Conservation (phyloP, 805 yeast species). For the Candida manassasensis region DNA sequence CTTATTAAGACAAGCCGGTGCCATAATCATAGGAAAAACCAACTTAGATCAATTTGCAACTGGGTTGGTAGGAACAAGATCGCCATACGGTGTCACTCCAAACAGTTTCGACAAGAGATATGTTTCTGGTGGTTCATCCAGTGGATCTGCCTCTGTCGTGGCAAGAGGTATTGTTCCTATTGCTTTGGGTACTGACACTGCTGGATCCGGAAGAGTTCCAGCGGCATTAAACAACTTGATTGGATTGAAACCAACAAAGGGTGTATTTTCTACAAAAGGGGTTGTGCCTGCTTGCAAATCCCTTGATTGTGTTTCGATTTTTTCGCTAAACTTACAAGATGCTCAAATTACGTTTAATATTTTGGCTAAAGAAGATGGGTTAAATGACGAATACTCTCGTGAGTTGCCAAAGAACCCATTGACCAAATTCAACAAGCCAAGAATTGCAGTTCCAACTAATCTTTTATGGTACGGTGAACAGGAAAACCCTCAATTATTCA, state of each 20-base stretch:
- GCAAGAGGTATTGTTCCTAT: slow-evolving; percentile 87
- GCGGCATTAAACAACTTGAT: slow-evolving; percentile 89
- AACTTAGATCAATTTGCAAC: slow-evolving; percentile 97
- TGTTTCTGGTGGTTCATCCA: slow-evolving; percentile 93
- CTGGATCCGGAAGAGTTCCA: slow-evolving; percentile 97
- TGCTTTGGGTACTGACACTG: slow-evolving; percentile 93
- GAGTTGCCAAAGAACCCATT: slow-evolving; percentile 64
- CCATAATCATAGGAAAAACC: slow-evolving; percentile 89
- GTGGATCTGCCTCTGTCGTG: slow-evolving; percentile 92
- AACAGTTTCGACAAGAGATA: slow-evolving; percentile 71
- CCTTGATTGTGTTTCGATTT: slow-evolving; percentile 86
- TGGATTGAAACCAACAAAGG: slow-evolving; percentile 91
- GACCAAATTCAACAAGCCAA: slow-evolving; percentile 52
- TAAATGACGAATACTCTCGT: slow-evolving; percentile 76
- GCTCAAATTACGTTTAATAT: slow-evolving; percentile 74
- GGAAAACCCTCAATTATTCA: slow-evolving; percentile 68
- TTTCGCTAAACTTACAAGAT: slow-evolving; percentile 71
- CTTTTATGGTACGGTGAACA: slow-evolving; percentile 78
- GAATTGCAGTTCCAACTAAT: slow-evolving; percentile 70
- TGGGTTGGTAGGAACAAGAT: slow-evolving; percentile 90
- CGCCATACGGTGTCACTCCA: slow-evolving; percentile 90
- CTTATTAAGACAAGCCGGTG: slow-evolving; percentile 81
- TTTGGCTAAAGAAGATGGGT: slow-evolving; percentile 66
- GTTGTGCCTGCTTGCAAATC: slow-evolving; percentile 98
- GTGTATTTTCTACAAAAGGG: slow-evolving; percentile 80